Evolutionary conservation across 495 filamentous ascomycete species (phyloP).

Genomic region (Hypomontagnella monticulosa): DNA sequence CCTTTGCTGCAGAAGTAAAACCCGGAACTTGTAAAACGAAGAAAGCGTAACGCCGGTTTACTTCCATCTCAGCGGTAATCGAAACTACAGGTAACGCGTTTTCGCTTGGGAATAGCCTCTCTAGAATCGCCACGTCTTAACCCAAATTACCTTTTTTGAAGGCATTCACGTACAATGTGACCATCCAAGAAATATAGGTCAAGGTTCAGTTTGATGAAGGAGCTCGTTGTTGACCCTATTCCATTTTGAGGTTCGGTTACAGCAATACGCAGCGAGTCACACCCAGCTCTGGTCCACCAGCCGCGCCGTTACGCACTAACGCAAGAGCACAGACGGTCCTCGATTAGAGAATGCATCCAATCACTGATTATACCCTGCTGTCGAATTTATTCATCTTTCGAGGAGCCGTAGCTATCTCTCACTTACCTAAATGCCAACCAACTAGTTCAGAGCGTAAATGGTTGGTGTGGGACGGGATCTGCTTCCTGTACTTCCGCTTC

Average conservation of each 20-base stretch:
- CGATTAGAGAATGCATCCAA: conserved; percentile 2
- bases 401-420: neutral
- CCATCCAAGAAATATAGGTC: conserved; percentile 2
- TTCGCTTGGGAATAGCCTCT: neutral
- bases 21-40: neutral
- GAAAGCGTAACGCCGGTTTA: conserved; percentile 10
- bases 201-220: conserved; percentile 10
- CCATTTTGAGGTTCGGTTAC: conserved; percentile 33
- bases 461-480: too few relatives aligned
- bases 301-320: conserved; percentile 31
- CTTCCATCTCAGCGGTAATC: conserved; percentile 2
- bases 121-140: conserved; percentile 5
- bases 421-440: neutral
- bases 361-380: neutral
- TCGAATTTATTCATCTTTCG: conserved; percentile 12
- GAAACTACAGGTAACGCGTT: neutral
- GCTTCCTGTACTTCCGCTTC: too few relatives aligned
- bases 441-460: neutral
- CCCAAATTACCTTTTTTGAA: neutral
- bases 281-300: conserved; percentile 6
- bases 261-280: conserved; percentile 25
- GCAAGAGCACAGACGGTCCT: conserved; percentile 20
- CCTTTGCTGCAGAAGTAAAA: neutral
- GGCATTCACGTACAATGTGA: neutral
- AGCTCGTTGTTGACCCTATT: conserved; percentile 12